These are phyloP conservation scores for Lentinula lateritia DNA, from an alignment of 768 basidiomycete genomes.

Conservation along the genomic window DNA sequence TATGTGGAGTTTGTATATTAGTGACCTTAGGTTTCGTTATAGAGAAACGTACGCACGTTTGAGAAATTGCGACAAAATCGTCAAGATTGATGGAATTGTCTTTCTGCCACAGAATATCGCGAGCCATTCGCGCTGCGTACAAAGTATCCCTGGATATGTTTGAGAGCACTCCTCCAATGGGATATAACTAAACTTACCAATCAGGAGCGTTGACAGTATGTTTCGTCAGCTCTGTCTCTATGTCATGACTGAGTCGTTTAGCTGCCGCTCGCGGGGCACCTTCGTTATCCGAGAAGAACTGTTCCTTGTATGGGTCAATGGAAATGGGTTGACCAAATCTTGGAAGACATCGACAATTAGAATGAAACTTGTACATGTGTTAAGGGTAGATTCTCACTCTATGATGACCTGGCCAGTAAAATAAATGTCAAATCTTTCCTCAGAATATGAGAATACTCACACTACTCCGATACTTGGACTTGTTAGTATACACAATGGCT, in stretches of 20 bases:
- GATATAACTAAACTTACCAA: constrained; percentile 55
- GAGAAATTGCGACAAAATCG: constrained; percentile 80
- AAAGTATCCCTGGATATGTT: constrained; percentile 69
- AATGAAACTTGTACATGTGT: constrained; percentile 8
- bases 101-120: constrained; percentile 88
- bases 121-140: constrained; percentile 86
- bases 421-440: neutral
- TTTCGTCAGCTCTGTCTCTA: constrained; percentile 66
- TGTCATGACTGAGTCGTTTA: constrained; percentile 74
- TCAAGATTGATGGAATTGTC: constrained; percentile 72
- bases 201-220: constrained; percentile 89
- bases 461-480: constrained; percentile 88
- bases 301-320: constrained; percentile 66
- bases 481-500: constrained; percentile 92
- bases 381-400: constrained; percentile 42
- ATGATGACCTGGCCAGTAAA: constrained; percentile 53
- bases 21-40: neutral
- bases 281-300: constrained; percentile 69
- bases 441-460: constrained; percentile 37
- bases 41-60: constrained; percentile 61
- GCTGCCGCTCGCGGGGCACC: constrained; percentile 73
- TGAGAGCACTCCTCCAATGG: neutral
- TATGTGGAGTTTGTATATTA: constrained; percentile 24
- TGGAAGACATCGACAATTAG: constrained; percentile 1
- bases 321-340: constrained; percentile 84